A percentile compares a stretch with the other conserved stretches of the same genome.
Evolutionary conservation across 2,329 filamentous ascomycete species (phyloP).

Genomic region (Aspergillus oerlinghausenensis): DNA sequence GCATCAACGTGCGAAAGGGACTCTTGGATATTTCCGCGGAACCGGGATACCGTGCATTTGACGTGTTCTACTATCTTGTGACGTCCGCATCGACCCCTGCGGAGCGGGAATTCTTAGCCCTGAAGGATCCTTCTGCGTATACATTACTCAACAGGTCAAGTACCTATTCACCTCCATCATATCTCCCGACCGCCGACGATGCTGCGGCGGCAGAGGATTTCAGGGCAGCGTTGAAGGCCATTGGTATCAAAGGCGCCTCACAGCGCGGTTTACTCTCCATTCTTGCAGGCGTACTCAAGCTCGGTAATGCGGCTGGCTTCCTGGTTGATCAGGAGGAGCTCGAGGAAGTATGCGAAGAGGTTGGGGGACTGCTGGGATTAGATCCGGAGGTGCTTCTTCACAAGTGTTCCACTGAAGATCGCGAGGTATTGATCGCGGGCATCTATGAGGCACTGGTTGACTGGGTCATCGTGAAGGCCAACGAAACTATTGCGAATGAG

Average conservation of each 20-base stretch:
- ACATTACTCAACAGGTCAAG: conserved; percentile 73
- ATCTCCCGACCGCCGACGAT: conserved; percentile 89
- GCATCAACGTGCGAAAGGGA: conserved; percentile 77
- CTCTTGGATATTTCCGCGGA: conserved; percentile 76
- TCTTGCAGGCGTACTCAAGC: conserved; percentile 79
- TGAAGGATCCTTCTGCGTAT: conserved; percentile 74
- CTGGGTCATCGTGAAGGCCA: conserved; percentile 87
- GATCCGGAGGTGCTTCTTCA: conserved; percentile 76
- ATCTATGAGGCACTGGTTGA: conserved; percentile 93
- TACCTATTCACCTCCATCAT: conserved; percentile 80
- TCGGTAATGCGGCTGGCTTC: conserved; percentile 86
- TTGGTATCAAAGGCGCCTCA: conserved; percentile 84
- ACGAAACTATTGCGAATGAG: conserved; percentile 74
- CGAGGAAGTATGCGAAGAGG: conserved; percentile 85
- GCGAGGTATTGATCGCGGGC: conserved; percentile 74
- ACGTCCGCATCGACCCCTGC: conserved; percentile 85
- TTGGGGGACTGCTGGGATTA: conserved; percentile 76
- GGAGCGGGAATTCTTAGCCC: conserved; percentile 80
- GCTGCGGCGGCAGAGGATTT: conserved; percentile 91
- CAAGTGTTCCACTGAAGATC: conserved; percentile 79
- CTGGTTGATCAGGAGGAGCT: conserved; percentile 77
- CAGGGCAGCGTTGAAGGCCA: conserved; percentile 75
- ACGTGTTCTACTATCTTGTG: conserved; percentile 95
- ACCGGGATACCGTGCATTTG: conserved; percentile 82
- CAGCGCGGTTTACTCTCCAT: conserved; percentile 81